Base-by-base conservation (phyloP, 2,329 filamentous ascomycete genomes). In the Didymella sp. region DNA sequence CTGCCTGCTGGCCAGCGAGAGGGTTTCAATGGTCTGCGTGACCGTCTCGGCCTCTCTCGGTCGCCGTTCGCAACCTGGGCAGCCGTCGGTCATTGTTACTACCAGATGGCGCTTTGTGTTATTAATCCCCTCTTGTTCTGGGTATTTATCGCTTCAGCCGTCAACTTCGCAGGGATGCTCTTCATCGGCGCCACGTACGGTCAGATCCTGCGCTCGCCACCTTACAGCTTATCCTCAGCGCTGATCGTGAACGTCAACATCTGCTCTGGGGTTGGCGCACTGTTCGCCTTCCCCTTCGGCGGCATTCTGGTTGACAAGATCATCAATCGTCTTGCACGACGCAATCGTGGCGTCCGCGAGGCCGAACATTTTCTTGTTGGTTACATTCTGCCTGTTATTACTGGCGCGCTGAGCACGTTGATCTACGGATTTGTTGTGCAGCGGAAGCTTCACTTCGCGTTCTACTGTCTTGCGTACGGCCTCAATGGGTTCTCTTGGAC, bases 111-210 rank as follows among this genome's bases (percentile, higher is more conserved):
- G 5, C 72, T 71, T 52, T 74, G 71, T 28, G 41, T 54, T 5
- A 22, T 60, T 27, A 74, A 73, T 22, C 70, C 71, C 0, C 61
- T 74, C 22, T 65, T 74, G n/a, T 71, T 72, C 47, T 74, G 71
- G 70, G 66, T 72, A 1, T 60, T 70, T 24, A 58, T 74, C 25
- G 62, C 64, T 4, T 61, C 66, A 1, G 45, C 66, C 0, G 58
- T 70, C 52, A 73, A 70, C 30, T 68, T 66, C 24, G 66, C 69
- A 6, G 66, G 68, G 15, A 71, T 72, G 66, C 64, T 72, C 21
- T 73, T 64, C 50, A 73, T 74, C 24, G 68, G 69, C 17, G 38
- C 66, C 2, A 72, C 69, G 4, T 72, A 67, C 46, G 43, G 59
- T 1, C 58, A 42, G 9, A 55, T 71, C 4, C 58, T 74, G 1